Evolutionary conservation across 306 rosid species (phyloP), one percentile per base, ranked within the genome.

Genomic region (Prosopis cineraria): DNA sequence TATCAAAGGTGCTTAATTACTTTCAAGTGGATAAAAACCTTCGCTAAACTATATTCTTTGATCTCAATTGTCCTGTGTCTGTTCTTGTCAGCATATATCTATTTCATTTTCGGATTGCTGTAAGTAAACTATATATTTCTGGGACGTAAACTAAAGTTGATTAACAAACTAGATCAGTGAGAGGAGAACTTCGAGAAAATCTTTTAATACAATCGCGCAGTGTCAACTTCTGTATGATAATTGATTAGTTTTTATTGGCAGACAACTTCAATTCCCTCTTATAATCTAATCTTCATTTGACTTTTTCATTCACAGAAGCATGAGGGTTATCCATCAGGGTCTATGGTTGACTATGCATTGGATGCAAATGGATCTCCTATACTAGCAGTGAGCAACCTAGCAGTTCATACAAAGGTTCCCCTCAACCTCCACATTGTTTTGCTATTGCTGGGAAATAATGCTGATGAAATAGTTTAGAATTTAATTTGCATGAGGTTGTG

Each of bases 241-340:
- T 72, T 67, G 52, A 45, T 64, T 60, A 50, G 34, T 39, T 16
- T 81, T 52, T 62, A 55, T 79, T 45, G 30, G 25, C 47, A 7
- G 76, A 74, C 70, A 55, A 59, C 52, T 37, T 55, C 52, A 52
- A 27, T 73, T 64, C 36, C 73, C 69, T 72, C 24, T 73, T 36
- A 79, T 78, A 39, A 70, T 79, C 58, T 72, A 22, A 31, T 74
- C 19, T 19, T 65, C 33, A 30, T 73, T 27, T 73, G 30, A 73
- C 52, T 62, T 75, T 80, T 79, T 24, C n/a, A 69, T 70, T 22
- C 55, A 81, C 91, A 95, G 98, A 89, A 87, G 75, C 31, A 83
- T 40, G 95, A 87, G 52, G 96, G 93, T 70, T 92, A 92, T 88
- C 97, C 98, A 9, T 92, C 98, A 62, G 98, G 96, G 47, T 91